Base-by-base conservation (phyloP, 75 land plant genomes). In the Ceratopteris richardii region DNA sequence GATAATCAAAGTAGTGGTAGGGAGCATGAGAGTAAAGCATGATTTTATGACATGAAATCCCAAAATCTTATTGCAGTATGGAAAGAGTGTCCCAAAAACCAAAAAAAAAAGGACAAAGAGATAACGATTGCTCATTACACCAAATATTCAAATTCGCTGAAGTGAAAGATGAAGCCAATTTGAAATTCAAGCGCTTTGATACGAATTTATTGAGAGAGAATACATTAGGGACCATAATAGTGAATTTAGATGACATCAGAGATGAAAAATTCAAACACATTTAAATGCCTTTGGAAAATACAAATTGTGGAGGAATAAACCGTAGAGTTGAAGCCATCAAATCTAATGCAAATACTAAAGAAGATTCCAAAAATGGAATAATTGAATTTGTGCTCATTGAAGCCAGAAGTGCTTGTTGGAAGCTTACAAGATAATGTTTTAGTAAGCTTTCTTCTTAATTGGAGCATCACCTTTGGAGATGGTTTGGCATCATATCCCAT, bases 251-350 rank as follows among this genome's bases (percentile, higher is more conserved):
- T 61, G 95, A 85, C 47, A 70, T 94, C 0, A 63, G 66, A 33
- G 95, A 79, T 56, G 90, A 82, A 7, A 52, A 63, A 24, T 19
- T 21, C 5, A 89, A 62, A 54, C 91, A 94, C 71, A 82, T 81
- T 7, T 86, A 90, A 84, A 52, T 94, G 12, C 96, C 98, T 14
- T 80, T 94, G 31, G 96, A 86, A 57, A 90, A 86, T 62, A 84
- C 86, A 1, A 77, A 75, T 27, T 67, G 80, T 18, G 98, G 98
- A 27, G 98, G 90, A 57, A 63, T 94, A 21, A 76, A 79, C 51
- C 77, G 86, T 7, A 75, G 63, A 59, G 76, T 94, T 43, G 83
- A 94, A 68, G 77, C 20, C 64, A 29, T 58, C 75, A 4, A 76
- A 63, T 21, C 61, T 54, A n/a, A 83, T 85, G 16, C 48, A 28